Evolutionary conservation across 1,284 basidiomycete genomes (phyloP), one percentile per base, ranked within the genome.

Genomic region (Naganishia sp.): DNA sequence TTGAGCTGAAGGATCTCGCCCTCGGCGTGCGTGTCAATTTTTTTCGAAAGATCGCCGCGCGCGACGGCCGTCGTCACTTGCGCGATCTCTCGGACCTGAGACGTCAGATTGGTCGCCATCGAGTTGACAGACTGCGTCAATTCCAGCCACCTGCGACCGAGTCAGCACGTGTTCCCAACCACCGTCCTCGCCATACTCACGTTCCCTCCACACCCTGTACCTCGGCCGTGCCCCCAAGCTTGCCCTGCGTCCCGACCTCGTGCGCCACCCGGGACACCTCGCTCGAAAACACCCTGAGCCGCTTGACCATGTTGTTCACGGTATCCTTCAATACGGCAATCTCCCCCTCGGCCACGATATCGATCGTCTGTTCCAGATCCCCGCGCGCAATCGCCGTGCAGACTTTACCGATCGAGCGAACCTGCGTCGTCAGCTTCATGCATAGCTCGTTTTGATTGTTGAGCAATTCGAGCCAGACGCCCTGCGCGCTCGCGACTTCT

Each of bases 61-160:
- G 96, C 95, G 70, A 99, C 95, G 50, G 92, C 92, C 77, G 95
- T 98, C 36, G 96, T 99, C 54, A 99, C 95, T 75, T 92, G 88
- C 1, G 95, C 95, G 69, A 99, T 98, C 66, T 92, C 94, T 72
- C 94, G 89, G 71, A 98, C 95, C 85, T 99, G 95, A 73, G 94
- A 90, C 1, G 95, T 98, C 72, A 98, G 82, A 77, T 95, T 96
- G 10, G 59, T 39, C 16, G 59, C 59, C 59, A 61, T 61, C 36
- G 31, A 33, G 23, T 61, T 61, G 48, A 61, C 59, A 6, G 59
- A 50, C 21, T 61, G 59, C 0, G 59, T 61, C 33, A 28, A 46
- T 18, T 45, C 39, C 16, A 28, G 59, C 60, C 28, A 63, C 3
- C 52, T 54, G 42, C 13, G 33, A 45, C 2, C 1, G 18, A 61